phyloP scores from a whole-genome alignment of 2,329 filamentous ascomycete species.

The Exophiala xenobiotica region DNA sequence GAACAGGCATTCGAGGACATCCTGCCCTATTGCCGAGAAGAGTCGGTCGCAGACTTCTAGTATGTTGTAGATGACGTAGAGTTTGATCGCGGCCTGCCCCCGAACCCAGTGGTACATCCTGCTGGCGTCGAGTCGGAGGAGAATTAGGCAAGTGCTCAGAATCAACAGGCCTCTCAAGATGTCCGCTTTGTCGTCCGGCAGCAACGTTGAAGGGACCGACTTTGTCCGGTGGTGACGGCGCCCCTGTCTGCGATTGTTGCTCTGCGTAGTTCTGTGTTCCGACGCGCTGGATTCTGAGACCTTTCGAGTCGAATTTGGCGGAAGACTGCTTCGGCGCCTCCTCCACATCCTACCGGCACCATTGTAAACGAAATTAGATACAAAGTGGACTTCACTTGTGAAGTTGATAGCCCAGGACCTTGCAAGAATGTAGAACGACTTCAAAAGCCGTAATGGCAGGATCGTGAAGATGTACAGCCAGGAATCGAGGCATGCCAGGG shows the following conservation, averaged over 20 bases:
- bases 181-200: slow-evolving; percentile 91
- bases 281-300: slow-evolving; percentile 24
- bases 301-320: slow-evolving; percentile 34
- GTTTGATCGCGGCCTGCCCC: slow-evolving; percentile 92
- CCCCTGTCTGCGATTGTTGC: slow-evolving; percentile 2
- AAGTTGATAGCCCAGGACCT: slow-evolving; percentile 76
- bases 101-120: slow-evolving; percentile 98
- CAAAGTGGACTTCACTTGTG: slow-evolving; percentile 67
- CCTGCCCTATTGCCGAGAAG: slow-evolving; percentile 87
- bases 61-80: slow-evolving; percentile 98
- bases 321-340: slow-evolving; percentile 38
- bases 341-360: slow-evolving; percentile 78
- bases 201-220: slow-evolving; percentile 79
- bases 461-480: slow-evolving; percentile 98
- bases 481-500: slow-evolving; percentile 86
- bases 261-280: slow-evolving; percentile 42
- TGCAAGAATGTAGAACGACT: slow-evolving; percentile 72
- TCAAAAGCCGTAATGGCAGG: slow-evolving; percentile 80
- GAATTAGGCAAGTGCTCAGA: slow-evolving; percentile 75
- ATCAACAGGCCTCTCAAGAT: slow-evolving; percentile 88
- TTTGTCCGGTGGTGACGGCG: slow-evolving; percentile 68
- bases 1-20: slow-evolving; percentile 93
- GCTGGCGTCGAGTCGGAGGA: slow-evolving; percentile 92
- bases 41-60: slow-evolving; percentile 87
- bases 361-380: slow-evolving; percentile 74